Evolutionary conservation across 345 rosid genomes (phyloP).

Genomic region (Boechera retrofracta): DNA sequence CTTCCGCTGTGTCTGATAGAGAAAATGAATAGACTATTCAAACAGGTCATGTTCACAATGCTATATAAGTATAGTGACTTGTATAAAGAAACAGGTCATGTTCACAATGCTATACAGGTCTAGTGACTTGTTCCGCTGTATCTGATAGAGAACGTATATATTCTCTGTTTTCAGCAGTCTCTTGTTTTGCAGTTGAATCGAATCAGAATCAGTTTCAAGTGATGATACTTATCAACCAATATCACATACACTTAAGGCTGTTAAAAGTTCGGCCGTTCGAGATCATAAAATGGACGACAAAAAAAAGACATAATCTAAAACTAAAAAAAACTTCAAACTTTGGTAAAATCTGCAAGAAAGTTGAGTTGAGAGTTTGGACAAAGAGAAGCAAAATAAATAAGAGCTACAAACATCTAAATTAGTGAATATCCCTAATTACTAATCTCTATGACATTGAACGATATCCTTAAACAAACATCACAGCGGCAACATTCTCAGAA

Average conservation of each 20-base stretch:
- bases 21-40: background rate
- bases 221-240: background rate
- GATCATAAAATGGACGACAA: background rate
- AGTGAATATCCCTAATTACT: constrained; percentile 23
- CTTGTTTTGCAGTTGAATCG: background rate
- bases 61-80: background rate
- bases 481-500: constrained; percentile 21
- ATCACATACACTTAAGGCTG: background rate
- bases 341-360: constrained; percentile 32
- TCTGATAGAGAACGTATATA: no score
- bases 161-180: background rate
- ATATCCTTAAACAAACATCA: constrained; percentile 33
- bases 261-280: background rate
- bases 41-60: background rate
- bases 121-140: background rate
- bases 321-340: constrained; percentile 27
- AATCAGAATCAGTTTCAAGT: background rate
- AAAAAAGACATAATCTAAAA: background rate
- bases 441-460: constrained; percentile 42
- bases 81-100: no score
- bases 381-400: constrained; percentile 20
- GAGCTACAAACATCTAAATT: constrained; percentile 29
- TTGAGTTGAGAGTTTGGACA: constrained; percentile 25
- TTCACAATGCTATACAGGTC: background rate
- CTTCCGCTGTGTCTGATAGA: background rate